Base-by-base conservation (phyloP, 345 rosid species). In the Sisymbrium altissimum region DNA sequence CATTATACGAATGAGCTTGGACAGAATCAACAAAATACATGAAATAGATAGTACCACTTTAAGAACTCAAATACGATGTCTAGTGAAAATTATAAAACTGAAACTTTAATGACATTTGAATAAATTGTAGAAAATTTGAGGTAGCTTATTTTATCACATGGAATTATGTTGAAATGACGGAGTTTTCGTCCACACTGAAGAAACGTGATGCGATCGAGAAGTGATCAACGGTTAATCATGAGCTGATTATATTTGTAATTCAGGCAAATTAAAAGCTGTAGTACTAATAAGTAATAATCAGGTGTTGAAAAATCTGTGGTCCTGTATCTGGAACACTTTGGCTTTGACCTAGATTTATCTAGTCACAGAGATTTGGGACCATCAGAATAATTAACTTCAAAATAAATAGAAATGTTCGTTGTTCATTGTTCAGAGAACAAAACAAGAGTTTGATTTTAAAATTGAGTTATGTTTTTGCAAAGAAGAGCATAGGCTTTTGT, bases 381-480 rank as follows among this genome's bases (percentile, higher is more conserved):
- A 74, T 43, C 48, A 6, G 54, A 46, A 66, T 11, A 18, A 33
- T 25, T 29, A 66, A 58, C 45, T 9, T 74, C 11, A 21, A 15
- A 46, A 17, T 2, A 45, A 57, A 35, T 1, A 55, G 3, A 46
- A 57, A 21, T 1, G 50, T 46, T 29, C 25, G 27, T 19, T 67
- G 25, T 48, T 56, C 14, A 68, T 13, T 58, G 39, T 49, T 65
- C 12, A 68, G 44, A 68, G 60, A 68, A 50, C 41, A 69, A 52
- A 75, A 68, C 70, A 68, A 62, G 65, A 68, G 64, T 52, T 68
- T 33, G 32, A 52, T 61, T 61, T 68, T n/a, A 14, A 67, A 67
- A 10, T 39, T 39, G 35, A 17, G 52, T 57, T 74, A 58, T 74
- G 72, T 14, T 21, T 66, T 30, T n/a, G 10, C 11, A 49, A 58